Evolutionary conservation across 768 basidiomycete genomes (phyloP).

Genomic region (Holtermannia corniformis): DNA sequence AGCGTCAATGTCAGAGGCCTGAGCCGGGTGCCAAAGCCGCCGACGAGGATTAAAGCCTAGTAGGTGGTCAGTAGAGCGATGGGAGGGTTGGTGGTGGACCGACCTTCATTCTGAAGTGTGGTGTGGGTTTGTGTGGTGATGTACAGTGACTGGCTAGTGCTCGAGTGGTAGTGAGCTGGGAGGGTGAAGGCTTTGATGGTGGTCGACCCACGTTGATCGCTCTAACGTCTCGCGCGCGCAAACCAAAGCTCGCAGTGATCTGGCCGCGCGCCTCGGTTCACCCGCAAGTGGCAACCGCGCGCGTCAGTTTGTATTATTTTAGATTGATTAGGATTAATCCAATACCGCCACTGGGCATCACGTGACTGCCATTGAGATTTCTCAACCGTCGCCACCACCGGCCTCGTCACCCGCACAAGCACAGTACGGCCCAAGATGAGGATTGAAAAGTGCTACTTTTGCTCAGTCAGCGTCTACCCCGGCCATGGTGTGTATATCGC

Average conservation of each 20-base stretch:
- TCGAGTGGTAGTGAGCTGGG: neutral
- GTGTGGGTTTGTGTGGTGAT: constrained; percentile 3
- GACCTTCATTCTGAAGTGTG: constrained; percentile 32
- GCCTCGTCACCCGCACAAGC: too few species aligned
- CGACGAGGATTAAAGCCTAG: constrained; percentile 46
- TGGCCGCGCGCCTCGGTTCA: too few species aligned
- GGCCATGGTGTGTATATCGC: constrained; percentile 62
- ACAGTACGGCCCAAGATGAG: constrained; percentile 53
- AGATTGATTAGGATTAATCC: too few species aligned
- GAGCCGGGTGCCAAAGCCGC: constrained; percentile 48
- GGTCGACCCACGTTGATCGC: too few species aligned
- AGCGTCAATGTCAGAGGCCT: constrained; percentile 46
- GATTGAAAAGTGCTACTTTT: constrained; percentile 98
- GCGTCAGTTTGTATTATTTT: too few species aligned
- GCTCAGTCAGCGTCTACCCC: constrained; percentile 91
- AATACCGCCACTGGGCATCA: too few species aligned
- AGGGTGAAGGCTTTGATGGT: neutral
- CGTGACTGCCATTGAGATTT: too few species aligned
- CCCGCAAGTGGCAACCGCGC: too few species aligned
- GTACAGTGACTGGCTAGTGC: neutral
- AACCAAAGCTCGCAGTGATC: too few species aligned
- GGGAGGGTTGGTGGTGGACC: constrained; percentile 7
- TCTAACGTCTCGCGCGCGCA: too few species aligned
- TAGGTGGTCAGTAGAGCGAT: constrained; percentile 3
- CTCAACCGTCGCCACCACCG: too few species aligned